Conservation (phyloP, 2,329 filamentous ascomycete genomes). For the Leptoxyphium fumago region DNA sequence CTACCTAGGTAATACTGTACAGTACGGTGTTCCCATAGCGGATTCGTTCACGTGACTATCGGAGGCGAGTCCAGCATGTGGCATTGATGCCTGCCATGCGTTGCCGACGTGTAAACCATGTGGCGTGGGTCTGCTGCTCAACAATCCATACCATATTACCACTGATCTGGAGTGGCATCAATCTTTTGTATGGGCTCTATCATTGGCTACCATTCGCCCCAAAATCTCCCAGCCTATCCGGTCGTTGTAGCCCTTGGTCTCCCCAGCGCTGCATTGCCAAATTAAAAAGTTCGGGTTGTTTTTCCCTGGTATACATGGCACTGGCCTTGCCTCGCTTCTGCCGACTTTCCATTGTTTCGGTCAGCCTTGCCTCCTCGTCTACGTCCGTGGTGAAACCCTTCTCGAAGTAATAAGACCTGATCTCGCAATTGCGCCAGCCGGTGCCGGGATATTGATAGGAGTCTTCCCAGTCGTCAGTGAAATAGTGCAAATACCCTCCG, state of each 20-base stretch:
- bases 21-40: no score
- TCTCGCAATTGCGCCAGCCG: constrained; percentile 2
- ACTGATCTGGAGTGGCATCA: no score
- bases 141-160: no score
- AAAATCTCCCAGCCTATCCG: background rate
- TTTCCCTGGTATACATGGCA: background rate
- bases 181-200: no score
- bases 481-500: constrained; percentile 1
- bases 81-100: no score
- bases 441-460: background rate
- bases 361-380: background rate
- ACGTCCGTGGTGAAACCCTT: background rate
- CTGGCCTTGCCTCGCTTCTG: background rate
- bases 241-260: constrained; percentile 1
- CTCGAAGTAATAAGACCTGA: constrained; percentile 1
- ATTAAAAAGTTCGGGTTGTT: background rate
- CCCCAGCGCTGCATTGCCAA: constrained; percentile 1
- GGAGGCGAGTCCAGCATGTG: no score
- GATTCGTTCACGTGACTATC: no score
- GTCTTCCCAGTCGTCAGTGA: constrained; percentile 3
- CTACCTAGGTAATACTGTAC: no score
- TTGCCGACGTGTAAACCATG: no score
- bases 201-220: no score
- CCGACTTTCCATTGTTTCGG: constrained; percentile 1
- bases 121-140: no score